phyloP scores from a whole-genome alignment of 2,329 filamentous ascomycete species.

The Pseudocercospora crystallina region DNA sequence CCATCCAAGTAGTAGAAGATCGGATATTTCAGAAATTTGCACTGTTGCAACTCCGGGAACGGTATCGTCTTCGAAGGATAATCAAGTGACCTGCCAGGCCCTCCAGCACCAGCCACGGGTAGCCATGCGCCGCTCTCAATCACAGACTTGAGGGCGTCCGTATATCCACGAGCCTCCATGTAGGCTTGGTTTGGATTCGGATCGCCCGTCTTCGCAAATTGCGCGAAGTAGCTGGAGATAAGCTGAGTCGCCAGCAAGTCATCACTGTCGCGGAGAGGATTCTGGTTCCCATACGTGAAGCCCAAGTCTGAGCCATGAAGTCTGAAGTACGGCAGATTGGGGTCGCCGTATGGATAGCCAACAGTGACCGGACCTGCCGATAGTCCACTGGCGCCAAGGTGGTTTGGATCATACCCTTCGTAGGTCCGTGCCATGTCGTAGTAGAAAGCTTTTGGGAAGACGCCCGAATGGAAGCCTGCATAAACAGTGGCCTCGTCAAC shows the following conservation, averaged over 20 bases:
- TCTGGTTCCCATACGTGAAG: conserved; percentile 32
- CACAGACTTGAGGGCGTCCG: conserved; percentile 29
- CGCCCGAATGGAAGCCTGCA: conserved; percentile 46
- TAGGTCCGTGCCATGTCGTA: conserved; percentile 62
- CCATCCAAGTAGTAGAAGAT: conserved; percentile 45
- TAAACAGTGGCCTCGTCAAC: conserved; percentile 60
- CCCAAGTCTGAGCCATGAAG: conserved; percentile 56
- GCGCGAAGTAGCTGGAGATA: conserved; percentile 50
- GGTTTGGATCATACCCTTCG: conserved; percentile 54
- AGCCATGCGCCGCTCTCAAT: conserved; percentile 38
- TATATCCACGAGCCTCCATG: conserved; percentile 49
- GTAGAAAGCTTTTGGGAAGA: conserved; percentile 55
- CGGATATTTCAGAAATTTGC: conserved; percentile 48
- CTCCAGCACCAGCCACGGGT: conserved; percentile 41
- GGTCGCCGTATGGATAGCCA: conserved; percentile 46
- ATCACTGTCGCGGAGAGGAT: conserved; percentile 50
- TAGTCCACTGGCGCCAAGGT: conserved; percentile 46
- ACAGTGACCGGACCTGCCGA: conserved; percentile 37
- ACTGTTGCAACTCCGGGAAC: conserved; percentile 55
- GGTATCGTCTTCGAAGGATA: conserved; percentile 45
- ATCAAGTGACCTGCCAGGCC: conserved; percentile 46
- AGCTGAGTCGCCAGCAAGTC: conserved; percentile 51
- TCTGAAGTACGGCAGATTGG: conserved; percentile 54
- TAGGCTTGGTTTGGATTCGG: conserved; percentile 52
- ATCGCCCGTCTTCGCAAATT: conserved; percentile 52